Evolutionary conservation across 495 filamentous ascomycete species (phyloP).

Genomic region (Penicillium steckii): DNA sequence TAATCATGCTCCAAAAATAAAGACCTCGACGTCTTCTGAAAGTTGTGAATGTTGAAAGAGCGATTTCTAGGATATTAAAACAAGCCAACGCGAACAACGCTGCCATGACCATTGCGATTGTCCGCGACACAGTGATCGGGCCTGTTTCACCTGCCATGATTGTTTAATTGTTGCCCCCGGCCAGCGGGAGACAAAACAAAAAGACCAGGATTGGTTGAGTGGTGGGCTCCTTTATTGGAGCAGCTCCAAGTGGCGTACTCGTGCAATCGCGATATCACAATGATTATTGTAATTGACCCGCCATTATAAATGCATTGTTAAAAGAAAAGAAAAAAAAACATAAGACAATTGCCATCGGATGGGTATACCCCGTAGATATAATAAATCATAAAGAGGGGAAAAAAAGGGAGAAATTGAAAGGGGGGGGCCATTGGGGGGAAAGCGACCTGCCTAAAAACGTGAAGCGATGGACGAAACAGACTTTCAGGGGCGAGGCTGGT

Average conservation of each 20-base stretch:
- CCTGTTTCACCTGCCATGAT: constrained; percentile 22
- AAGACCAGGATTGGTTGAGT: background rate
- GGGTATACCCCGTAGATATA: too few relatives aligned
- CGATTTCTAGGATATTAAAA: constrained; percentile 41
- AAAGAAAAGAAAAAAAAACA: too few relatives aligned
- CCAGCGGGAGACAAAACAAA: background rate
- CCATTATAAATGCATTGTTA: background rate
- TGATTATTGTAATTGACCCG: background rate
- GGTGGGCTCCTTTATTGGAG: background rate
- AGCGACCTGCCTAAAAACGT: background rate
- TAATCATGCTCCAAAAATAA: constrained; percentile 46
- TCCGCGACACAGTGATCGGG: constrained; percentile 6
- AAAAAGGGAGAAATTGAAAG: too few relatives aligned
- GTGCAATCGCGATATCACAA: background rate
- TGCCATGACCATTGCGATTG: constrained; percentile 28
- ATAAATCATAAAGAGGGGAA: too few relatives aligned
- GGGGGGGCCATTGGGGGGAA: background rate
- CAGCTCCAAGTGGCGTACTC: background rate
- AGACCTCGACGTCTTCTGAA: constrained; percentile 39
- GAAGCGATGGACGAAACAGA: background rate
- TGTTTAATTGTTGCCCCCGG: background rate
- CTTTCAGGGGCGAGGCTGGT: background rate
- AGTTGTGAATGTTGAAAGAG: constrained; percentile 36
- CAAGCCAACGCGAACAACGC: constrained; percentile 32
- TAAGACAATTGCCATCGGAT: too few relatives aligned